Evolutionary conservation across 208 protist genomes (phyloP).

Genomic region (Strigomonas culicis): DNA sequence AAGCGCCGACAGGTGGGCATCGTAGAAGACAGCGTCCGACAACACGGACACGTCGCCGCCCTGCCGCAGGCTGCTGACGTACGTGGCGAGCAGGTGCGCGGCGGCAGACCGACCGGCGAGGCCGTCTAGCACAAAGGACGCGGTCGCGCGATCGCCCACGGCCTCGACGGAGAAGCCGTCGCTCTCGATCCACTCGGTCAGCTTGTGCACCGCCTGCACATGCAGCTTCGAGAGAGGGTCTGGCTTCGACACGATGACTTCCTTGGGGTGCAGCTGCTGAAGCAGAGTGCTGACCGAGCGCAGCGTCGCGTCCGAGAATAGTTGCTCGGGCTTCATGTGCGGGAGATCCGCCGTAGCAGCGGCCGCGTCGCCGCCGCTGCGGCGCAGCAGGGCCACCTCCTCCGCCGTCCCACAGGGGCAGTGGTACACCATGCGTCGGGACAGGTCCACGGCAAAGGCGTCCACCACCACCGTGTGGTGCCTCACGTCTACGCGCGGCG

Average conservation of each 20-base stretch:
- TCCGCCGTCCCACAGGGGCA: constrained; percentile 42
- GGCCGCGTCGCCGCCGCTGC: background rate
- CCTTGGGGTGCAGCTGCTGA: constrained; percentile 72
- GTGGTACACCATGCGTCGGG: constrained; percentile 56
- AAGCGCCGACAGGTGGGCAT: constrained; percentile 48
- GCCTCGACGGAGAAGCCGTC: constrained; percentile 59
- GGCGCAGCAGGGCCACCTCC: constrained; percentile 8
- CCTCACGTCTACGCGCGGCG: constrained; percentile 19
- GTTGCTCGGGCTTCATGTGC: background rate
- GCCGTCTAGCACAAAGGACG: background rate
- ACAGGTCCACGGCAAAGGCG: constrained; percentile 79
- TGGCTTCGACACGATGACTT: constrained; percentile 66
- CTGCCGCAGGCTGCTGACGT: background rate
- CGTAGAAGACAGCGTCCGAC: constrained; percentile 10
- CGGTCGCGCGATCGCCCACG: constrained; percentile 6
- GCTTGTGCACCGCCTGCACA: constrained; percentile 1
- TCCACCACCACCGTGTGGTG: constrained; percentile 26
- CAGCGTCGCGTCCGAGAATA: constrained; percentile 16
- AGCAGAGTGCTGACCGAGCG: constrained; percentile 47
- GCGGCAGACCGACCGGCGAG: no score
- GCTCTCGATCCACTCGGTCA: constrained; percentile 49
- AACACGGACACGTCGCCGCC: background rate
- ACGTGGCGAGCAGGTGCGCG: constrained; percentile 46
- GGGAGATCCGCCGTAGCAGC: no score
- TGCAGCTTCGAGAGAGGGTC: background rate